Evolutionary conservation across 441 rosid genomes (phyloP), one percentile per base, ranked within the genome.

Genomic region (Arabidopsis hybrid): DNA sequence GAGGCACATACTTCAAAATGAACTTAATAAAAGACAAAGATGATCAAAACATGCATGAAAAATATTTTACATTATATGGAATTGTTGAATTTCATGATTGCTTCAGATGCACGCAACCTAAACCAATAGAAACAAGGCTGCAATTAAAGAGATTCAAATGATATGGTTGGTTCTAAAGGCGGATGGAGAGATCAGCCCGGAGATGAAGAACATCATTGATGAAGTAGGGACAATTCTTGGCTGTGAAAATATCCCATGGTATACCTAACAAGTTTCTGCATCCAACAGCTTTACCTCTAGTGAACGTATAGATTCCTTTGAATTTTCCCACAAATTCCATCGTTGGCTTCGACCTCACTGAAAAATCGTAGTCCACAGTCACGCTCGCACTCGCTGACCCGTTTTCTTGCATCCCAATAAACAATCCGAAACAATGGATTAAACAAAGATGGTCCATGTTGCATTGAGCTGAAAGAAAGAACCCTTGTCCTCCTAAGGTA

Each of bases 161-260:
- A 13, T 21, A 16, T 7, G 18, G 29, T 45, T 72, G 43, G 58
- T 59, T 17, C 60, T 75, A 75, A 38, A 0, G 66, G 40, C 42
- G 16, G 81, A 95, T 83, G 75, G 95, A 86, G 72, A 95, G 90
- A 79, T 91, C 89, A 1, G 91, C 97, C 74, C 93, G 83, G 34
- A 95, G 93, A 77, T 95, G 94, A 53, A 95, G 98, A 71, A 83
- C 75, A 11, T 81, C 93, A 31, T 90, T 89, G 71, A 95, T 90
- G 87, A 95, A 90, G 87, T 85, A 88, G 6, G 53, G 82, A 60
- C 87, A 83, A 74, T 91, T 91, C 1, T 87, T 87, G 0, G 88
- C 87, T 84, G 82, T 82, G 79, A 95, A 90, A 4, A 75, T 69
- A 2, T 85, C 78, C 96, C 94, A 95, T 1, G 92, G 82, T 31